These are phyloP conservation scores for Hypoxylon sp. DNA, from an alignment of 2,329 filamentous ascomycete genomes.

Conservation along the genomic window DNA sequence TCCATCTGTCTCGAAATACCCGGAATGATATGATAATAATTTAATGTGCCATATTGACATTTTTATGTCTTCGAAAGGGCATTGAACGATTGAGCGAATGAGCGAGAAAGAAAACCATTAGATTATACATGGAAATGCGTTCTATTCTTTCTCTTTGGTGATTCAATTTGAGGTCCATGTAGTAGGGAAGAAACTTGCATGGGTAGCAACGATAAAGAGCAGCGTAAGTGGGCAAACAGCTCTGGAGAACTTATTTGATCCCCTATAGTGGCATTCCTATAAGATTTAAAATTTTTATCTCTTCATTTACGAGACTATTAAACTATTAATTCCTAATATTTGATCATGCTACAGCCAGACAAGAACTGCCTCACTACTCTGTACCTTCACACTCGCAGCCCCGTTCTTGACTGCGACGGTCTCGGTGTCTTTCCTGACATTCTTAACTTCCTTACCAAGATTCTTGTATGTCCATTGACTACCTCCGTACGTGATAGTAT, in stretches of 20 bases:
- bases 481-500: slow-evolving; percentile 57
- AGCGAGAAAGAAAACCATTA: background rate
- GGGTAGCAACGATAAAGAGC: background rate
- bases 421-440: slow-evolving; percentile 53
- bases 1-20: too few species aligned
- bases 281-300: background rate
- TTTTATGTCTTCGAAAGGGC: background rate
- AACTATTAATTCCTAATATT: background rate
- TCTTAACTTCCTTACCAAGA: slow-evolving; percentile 54
- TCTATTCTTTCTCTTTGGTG: background rate
- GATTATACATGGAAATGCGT: background rate
- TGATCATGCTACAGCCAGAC: slow-evolving; percentile 42
- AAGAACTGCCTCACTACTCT: slow-evolving; percentile 53
- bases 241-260: background rate
- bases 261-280: background rate
- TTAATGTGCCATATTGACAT: background rate
- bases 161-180: background rate
- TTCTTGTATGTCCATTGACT: slow-evolving; percentile 58
- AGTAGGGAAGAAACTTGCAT: background rate
- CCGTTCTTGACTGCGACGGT: slow-evolving; percentile 50
- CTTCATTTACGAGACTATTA: background rate
- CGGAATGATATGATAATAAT: background rate
- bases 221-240: background rate
- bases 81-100: background rate
- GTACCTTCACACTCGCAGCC: slow-evolving; percentile 47